Percentiles rank a stretch among this genome's conserved stretches.
Evolutionary conservation across 2,329 filamentous ascomycete species (phyloP).

Genomic region (Cladobotryum mycophilum): DNA sequence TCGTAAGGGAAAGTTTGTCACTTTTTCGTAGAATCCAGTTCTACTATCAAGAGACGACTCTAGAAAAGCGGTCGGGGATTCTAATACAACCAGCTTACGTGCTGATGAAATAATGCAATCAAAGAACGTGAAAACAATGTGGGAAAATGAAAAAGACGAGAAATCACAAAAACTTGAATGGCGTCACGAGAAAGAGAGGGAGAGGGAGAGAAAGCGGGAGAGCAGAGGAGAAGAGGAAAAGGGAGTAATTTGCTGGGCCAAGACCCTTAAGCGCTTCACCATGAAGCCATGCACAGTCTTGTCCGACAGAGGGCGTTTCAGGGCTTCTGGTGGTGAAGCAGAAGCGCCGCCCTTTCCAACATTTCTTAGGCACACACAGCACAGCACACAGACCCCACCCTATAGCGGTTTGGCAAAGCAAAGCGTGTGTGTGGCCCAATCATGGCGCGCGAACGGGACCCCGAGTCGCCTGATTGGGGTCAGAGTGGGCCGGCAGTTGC

Average conservation of each 20-base stretch:
- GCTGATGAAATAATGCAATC: background rate
- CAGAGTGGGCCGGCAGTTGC: background rate
- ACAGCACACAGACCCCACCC: too few relatives aligned
- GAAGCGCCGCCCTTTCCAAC: conserved; percentile 1
- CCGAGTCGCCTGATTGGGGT: conserved; percentile 13
- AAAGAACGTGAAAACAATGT: background rate
- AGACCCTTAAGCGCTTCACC: too few relatives aligned
- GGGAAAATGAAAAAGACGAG: background rate
- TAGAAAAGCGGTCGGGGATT: background rate
- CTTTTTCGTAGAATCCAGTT: too few relatives aligned
- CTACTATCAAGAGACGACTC: too few relatives aligned
- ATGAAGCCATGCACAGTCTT: background rate
- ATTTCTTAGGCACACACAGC: too few relatives aligned
- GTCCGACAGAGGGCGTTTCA: conserved; percentile 11
- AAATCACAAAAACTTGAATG: too few relatives aligned
- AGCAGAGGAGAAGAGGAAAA: too few relatives aligned
- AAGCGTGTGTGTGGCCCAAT: conserved; percentile 7
- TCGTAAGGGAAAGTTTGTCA: too few relatives aligned
- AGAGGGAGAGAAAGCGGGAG: background rate
- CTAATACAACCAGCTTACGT: background rate
- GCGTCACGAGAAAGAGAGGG: too few relatives aligned
- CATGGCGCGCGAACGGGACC: conserved; percentile 1
- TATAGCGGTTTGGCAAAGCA: background rate
- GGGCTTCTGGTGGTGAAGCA: conserved; percentile 10
- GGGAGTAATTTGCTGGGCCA: too few relatives aligned